Percentiles rank a stretch among this genome's conserved stretches.
Conservation (phyloP, 1,284 basidiomycete species). For the Fomitiporia mediterranea region DNA sequence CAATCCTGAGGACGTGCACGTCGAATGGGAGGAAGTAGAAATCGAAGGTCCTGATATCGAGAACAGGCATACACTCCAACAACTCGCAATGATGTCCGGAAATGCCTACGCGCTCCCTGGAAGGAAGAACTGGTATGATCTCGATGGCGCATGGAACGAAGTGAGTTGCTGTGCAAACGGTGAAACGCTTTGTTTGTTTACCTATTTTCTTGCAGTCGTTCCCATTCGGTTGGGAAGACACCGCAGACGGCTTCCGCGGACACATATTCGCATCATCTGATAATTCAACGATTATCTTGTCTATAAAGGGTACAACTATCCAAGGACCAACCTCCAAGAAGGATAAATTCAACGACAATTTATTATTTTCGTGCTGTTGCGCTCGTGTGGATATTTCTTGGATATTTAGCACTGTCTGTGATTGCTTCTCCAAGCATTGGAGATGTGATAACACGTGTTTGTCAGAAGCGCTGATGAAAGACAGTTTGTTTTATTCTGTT, state of each 20-base stretch:
- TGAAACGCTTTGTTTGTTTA: too few species aligned
- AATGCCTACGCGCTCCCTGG: conserved; percentile 82
- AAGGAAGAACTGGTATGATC: conserved; percentile 77
- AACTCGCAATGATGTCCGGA: conserved; percentile 86
- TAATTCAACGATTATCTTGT: conserved; percentile 82
- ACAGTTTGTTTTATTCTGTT: conserved; percentile 86
- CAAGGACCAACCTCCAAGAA: conserved; percentile 82
- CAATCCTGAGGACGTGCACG: conserved; percentile 35
- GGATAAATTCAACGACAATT: conserved; percentile 96
- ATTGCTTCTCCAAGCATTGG: conserved; percentile 73
- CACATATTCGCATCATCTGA: conserved; percentile 81
- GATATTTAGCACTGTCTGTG: conserved; percentile 77
- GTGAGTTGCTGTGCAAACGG: conserved; percentile 40
- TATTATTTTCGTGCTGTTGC: conserved; percentile 97
- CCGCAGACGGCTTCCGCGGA: conserved; percentile 82
- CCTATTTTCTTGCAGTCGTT: conserved; percentile 52
- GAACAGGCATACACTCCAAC: conserved; percentile 76
- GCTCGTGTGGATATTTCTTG: conserved; percentile 90
- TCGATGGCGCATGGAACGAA: conserved; percentile 69
- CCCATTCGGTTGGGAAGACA: conserved; percentile 89
- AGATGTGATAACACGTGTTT: conserved; percentile 84
- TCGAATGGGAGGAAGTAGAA: conserved; percentile 54
- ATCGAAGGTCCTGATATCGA: conserved; percentile 68
- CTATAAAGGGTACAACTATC: conserved; percentile 92
- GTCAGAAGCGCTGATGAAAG: conserved; percentile 78